Evolutionary conservation across 1,284 basidiomycete species (phyloP), one percentile per base, ranked within the genome.

Genomic region (Rugosomyces carneus): DNA sequence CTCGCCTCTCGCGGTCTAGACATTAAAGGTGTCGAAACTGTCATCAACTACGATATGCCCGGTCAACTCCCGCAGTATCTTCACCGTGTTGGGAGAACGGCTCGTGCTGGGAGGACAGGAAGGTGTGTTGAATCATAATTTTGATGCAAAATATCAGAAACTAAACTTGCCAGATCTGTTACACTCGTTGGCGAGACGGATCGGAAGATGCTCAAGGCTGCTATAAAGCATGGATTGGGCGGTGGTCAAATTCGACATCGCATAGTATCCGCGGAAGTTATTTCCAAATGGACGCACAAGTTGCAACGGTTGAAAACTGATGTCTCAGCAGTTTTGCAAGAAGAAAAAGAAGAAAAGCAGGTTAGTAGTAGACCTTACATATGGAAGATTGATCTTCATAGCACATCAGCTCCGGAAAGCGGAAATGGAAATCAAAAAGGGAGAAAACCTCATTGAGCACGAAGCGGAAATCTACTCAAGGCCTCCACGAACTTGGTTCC

Each of bases 21-120:
- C 69, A 97, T 98, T 70, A 95, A 94, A 59, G 94, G 93, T 15
- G 87, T 97, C n/a, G 89, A 96, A 60, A 94, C 92, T 0, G 92
- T 98, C 47, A 92, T 97, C 62, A 98, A 98, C 66, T 97, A 93
- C 62, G 94, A 98, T 65, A 96, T 98, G 94, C 94, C 95, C 2
- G 80, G 81, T 15, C 90, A 95, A 60, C 74, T 97, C 34, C 84
- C 92, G 9, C 92, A 94, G 59, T 99, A 99, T 68, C 75, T 97
- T 29, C 95, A 99, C 66, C 88, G 95, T 49, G 94, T 98, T 19
- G 95, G 95, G 57, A 81, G 95, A 65, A 99, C 95, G 29, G 95
- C 95, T 16, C 85, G 95, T 65, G 95, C 95, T 2, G 94, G 95
- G 3, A 81, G 81, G 56, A 87, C 88, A 61, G 95, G 95, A 65